These are phyloP conservation scores for Vanderwaltozyma yarrowii DNA, from an alignment of 805 yeast genomes.

Conservation along the genomic window DNA sequence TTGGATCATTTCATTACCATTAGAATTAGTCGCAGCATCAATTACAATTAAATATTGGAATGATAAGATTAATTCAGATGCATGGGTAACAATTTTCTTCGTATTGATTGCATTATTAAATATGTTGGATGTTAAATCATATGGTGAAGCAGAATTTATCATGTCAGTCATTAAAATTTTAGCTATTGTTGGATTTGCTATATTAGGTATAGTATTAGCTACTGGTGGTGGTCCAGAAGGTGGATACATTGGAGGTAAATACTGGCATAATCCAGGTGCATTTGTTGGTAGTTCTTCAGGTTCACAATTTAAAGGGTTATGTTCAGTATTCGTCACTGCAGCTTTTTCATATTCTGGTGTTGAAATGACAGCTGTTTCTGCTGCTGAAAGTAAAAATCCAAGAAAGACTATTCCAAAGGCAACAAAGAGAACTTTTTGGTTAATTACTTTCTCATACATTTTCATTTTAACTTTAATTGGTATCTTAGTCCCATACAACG, in stretches of 20 bases:
- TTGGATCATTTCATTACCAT: constrained; percentile 47
- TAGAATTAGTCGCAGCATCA: constrained; percentile 51
- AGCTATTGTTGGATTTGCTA: constrained; percentile 44
- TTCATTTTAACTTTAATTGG: constrained; percentile 47
- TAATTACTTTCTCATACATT: constrained; percentile 64
- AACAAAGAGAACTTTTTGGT: constrained; percentile 75
- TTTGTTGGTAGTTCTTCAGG: constrained; percentile 37
- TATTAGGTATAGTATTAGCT: constrained; percentile 40
- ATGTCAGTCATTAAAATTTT: constrained; percentile 40
- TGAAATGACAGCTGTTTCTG: constrained; percentile 64
- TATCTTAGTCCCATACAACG: constrained; percentile 53
- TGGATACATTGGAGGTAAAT: constrained; percentile 35
- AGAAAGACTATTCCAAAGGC: constrained; percentile 59
- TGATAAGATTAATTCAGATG: constrained; percentile 40
- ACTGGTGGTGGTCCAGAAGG: constrained; percentile 38
- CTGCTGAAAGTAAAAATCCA: constrained; percentile 68
- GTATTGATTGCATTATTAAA: constrained; percentile 38
- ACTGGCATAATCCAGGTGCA: constrained; percentile 51
- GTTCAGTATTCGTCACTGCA: constrained; percentile 45
- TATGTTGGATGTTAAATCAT: constrained; percentile 42
- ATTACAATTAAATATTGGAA: constrained; percentile 49
- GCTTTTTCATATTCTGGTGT: constrained; percentile 66
- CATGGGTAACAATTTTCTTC: constrained; percentile 50
- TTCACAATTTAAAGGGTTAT: constrained; percentile 40
- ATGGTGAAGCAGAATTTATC: constrained; percentile 48